Evolutionary conservation across 352 stramenopile genomes (phyloP).

Genomic region (Thalassiosira livingstoniorum): DNA sequence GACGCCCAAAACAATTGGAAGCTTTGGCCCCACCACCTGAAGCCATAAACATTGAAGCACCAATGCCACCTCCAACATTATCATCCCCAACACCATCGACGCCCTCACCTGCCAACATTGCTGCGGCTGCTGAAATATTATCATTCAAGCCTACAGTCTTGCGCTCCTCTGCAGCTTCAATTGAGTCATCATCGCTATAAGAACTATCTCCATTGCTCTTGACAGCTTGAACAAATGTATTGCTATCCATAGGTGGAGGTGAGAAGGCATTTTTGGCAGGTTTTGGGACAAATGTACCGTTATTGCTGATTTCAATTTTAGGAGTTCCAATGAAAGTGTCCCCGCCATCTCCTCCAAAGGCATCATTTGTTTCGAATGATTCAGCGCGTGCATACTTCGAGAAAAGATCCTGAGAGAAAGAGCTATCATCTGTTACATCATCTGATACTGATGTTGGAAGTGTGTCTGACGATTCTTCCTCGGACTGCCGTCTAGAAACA

Average conservation of each 20-base stretch:
- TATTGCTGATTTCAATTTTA: background rate
- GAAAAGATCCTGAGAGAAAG: constrained; percentile 57
- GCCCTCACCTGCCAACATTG: constrained; percentile 67
- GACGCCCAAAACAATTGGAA: constrained; percentile 71
- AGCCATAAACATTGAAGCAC: constrained; percentile 49
- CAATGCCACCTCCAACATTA: constrained; percentile 44
- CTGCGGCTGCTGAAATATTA: constrained; percentile 79
- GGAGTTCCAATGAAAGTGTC: constrained; percentile 10
- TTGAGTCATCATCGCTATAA: constrained; percentile 64
- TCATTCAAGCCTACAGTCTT: constrained; percentile 84
- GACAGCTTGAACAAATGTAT: constrained; percentile 63
- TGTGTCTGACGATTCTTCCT: constrained; percentile 17
- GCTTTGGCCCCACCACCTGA: constrained; percentile 56
- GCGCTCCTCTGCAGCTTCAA: constrained; percentile 77
- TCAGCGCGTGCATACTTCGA: constrained; percentile 39
- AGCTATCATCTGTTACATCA: background rate
- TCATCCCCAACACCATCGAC: constrained; percentile 55
- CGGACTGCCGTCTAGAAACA: background rate
- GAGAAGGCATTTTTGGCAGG: constrained; percentile 20
- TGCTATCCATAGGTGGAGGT: constrained; percentile 44
- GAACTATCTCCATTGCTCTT: constrained; percentile 35
- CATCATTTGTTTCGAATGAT: background rate
- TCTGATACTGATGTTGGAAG: background rate
- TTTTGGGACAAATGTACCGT: constrained; percentile 50
- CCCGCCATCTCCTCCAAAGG: constrained; percentile 1